Percentiles rank a stretch among this genome's conserved stretches.
phyloP scores from a whole-genome alignment of 208 protist species.

The Wallacemonas sp. region DNA sequence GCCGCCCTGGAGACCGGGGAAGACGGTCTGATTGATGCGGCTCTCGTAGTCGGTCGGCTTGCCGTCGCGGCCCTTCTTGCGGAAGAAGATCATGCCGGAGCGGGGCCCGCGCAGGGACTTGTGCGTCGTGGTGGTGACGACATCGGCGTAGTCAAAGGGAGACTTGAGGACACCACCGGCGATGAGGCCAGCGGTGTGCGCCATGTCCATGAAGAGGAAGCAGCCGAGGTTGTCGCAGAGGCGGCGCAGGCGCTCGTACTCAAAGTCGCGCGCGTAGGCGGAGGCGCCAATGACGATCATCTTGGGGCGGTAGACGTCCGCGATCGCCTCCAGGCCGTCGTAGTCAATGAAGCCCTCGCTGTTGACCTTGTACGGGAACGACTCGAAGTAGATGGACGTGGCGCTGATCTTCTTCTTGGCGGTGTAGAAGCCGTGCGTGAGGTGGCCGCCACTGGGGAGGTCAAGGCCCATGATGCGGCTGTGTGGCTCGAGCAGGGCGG shows the following conservation, averaged over 20 bases:
- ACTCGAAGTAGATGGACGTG: constrained; percentile 98
- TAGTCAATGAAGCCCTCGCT: constrained; percentile 97
- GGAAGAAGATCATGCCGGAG: constrained; percentile 98
- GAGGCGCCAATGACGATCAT: constrained; percentile 96
- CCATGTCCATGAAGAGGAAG: constrained; percentile 98
- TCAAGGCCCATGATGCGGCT: constrained; percentile 98
- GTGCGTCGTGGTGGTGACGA: constrained; percentile 99
- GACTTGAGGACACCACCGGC: constrained; percentile 75
- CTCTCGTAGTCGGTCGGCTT: constrained; percentile 89
- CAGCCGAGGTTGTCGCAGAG: constrained; percentile 90
- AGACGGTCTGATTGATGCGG: constrained; percentile 97
- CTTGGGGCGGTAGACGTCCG: constrained; percentile 94
- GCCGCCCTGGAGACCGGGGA: constrained; percentile 98
- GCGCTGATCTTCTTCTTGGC: constrained; percentile 96
- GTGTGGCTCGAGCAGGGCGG: constrained; percentile 95
- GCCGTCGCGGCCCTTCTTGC: constrained; percentile 80
- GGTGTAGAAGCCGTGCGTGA: constrained; percentile 99
- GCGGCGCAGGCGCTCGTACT: constrained; percentile 93
- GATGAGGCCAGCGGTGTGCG: constrained; percentile 96
- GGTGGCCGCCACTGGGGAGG: constrained; percentile 88
- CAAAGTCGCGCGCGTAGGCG: constrained; percentile 97
- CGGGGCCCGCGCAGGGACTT: constrained; percentile 99
- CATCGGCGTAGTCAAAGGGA: constrained; percentile 97
- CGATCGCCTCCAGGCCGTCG: constrained; percentile 87
- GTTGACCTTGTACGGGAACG: constrained; percentile 96